Evolutionary conservation across 345 rosid species (phyloP).

Genomic region (Dimocarpus longan): DNA sequence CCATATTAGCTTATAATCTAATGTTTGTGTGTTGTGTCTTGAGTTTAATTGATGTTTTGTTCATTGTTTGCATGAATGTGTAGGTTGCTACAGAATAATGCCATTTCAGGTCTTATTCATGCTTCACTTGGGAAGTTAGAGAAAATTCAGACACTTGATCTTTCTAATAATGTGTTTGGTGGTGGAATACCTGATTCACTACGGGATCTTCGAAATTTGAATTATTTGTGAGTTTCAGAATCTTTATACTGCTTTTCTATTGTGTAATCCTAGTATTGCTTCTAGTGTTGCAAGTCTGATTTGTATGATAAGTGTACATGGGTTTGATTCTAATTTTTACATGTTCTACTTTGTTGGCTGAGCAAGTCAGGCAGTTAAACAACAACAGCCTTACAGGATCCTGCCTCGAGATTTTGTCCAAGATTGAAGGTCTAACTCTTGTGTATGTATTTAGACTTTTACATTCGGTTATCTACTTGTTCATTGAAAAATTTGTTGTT

Average conservation of each 20-base stretch:
- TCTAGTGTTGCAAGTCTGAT: background rate
- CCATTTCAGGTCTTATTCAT: constrained; percentile 82
- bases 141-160: constrained; percentile 90
- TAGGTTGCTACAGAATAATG: constrained; percentile 97
- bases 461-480: background rate
- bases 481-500: background rate
- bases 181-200: constrained; percentile 78
- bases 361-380: constrained; percentile 77
- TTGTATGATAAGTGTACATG: background rate
- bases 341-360: constrained; percentile 19
- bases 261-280: constrained; percentile 1
- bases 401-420: constrained; percentile 79
- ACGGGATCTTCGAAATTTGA: constrained; percentile 75
- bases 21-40: constrained; percentile 2
- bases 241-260: background rate
- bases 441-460: constrained; percentile 59
- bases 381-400: constrained; percentile 89
- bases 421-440: constrained; percentile 78
- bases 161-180: constrained; percentile 77
- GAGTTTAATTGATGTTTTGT: constrained; percentile 6
- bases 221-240: constrained; percentile 69
- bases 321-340: constrained; percentile 12
- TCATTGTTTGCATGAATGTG: constrained; percentile 21
- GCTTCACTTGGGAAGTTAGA: constrained; percentile 76
- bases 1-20: constrained; percentile 7